Evolutionary conservation across 2,329 filamentous ascomycete genomes (phyloP).

Genomic region (Xylariaceae sp.): DNA sequence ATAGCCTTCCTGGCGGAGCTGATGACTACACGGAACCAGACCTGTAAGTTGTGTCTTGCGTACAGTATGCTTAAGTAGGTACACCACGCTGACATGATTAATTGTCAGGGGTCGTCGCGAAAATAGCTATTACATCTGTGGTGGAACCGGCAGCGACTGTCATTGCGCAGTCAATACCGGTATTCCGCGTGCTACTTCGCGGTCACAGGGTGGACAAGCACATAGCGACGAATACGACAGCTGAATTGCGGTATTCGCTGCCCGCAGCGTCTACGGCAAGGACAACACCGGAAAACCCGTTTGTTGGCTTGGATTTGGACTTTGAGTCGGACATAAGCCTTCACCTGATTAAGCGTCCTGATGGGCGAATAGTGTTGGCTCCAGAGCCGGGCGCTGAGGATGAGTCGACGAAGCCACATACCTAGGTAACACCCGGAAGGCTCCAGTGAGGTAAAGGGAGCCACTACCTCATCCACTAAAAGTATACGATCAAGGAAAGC

Average conservation of each 20-base stretch:
- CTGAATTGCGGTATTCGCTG: not conserved
- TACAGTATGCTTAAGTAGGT: no score
- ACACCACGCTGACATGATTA: no score
- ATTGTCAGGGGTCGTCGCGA: no score
- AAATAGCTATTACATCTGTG: constrained; percentile 1
- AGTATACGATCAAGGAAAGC: no score
- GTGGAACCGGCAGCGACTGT: constrained; percentile 3
- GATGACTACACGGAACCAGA: not conserved
- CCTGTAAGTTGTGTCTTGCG: constrained; percentile 1
- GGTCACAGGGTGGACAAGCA: not conserved
- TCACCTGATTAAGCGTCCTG: constrained; percentile 3
- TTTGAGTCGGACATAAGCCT: not conserved
- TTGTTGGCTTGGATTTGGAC: not conserved
- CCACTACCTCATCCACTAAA: no score
- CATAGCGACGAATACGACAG: not conserved
- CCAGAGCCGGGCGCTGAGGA: no score
- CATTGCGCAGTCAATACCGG: constrained; percentile 5
- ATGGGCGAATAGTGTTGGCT: constrained; percentile 4
- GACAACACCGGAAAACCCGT: constrained; percentile 1
- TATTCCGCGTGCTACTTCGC: constrained; percentile 3
- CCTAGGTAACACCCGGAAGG: no score
- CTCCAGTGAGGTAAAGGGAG: no score
- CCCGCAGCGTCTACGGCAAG: not conserved
- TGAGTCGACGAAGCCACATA: no score
- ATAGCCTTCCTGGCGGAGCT: not conserved